These are phyloP conservation scores for Chondrostereum purpureum DNA, from an alignment of 1,284 basidiomycete species.

Conservation along the genomic window DNA sequence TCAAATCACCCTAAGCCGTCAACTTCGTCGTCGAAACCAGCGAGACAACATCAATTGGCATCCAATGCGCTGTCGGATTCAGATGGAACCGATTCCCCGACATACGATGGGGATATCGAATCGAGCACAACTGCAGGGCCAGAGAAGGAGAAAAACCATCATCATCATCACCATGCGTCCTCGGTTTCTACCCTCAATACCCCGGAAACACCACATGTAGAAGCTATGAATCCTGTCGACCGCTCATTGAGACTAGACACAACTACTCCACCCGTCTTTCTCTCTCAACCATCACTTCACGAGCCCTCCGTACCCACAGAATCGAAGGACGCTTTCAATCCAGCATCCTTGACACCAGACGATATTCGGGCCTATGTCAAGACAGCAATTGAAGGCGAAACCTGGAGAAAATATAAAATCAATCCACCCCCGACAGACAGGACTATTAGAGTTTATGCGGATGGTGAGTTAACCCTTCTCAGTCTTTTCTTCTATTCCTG, in stretches of 20 bases:
- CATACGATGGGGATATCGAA: constrained; percentile 89
- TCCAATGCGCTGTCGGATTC: constrained; percentile 58
- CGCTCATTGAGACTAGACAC: constrained; percentile 19
- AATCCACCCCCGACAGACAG: constrained; percentile 75
- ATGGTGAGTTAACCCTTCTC: constrained; percentile 47
- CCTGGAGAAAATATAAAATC: constrained; percentile 70
- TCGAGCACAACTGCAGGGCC: constrained; percentile 59
- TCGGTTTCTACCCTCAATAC: constrained; percentile 49
- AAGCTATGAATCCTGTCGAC: constrained; percentile 12
- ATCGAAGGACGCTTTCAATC: constrained; percentile 46
- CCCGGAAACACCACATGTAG: constrained; percentile 26
- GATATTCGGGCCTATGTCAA: constrained; percentile 71
- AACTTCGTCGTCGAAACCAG: constrained; percentile 21
- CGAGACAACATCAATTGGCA: constrained; percentile 47
- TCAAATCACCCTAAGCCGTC: constrained; percentile 14
- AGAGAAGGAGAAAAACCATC: constrained; percentile 29
- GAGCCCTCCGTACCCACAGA: constrained; percentile 41
- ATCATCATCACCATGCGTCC: constrained; percentile 33
- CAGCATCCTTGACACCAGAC: constrained; percentile 56
- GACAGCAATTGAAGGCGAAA: constrained; percentile 60
- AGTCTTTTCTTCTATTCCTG: too few species aligned
- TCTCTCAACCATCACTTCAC: constrained; percentile 24
- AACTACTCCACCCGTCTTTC: constrained; percentile 25
- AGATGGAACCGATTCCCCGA: constrained; percentile 73
- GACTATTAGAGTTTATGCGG: constrained; percentile 90